phyloP scores from a whole-genome alignment of 148 eudicot species.

The Rhododendron vialii region DNA sequence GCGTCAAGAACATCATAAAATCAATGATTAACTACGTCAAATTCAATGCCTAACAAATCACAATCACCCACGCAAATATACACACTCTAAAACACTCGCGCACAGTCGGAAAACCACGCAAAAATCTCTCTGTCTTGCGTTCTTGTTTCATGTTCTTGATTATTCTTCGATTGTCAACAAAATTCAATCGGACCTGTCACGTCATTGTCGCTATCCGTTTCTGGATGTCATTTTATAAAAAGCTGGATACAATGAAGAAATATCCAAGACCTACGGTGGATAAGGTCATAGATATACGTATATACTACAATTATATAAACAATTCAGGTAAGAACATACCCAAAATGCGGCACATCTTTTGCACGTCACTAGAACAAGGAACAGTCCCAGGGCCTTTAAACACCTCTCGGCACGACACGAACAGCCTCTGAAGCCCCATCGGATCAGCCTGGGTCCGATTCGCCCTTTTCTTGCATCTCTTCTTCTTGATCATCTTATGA shows the following conservation, averaged over 20 bases:
- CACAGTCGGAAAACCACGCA: neutral
- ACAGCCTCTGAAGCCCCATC: constrained; percentile 48
- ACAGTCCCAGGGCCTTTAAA: constrained; percentile 66
- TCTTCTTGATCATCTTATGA: constrained; percentile 40
- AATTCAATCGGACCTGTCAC: neutral
- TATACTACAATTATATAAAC: neutral
- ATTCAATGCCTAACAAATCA: neutral
- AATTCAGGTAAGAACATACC: constrained; percentile 25
- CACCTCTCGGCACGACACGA: constrained; percentile 39
- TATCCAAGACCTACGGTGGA: no score
- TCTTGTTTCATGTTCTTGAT: neutral
- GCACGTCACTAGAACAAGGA: constrained; percentile 54
- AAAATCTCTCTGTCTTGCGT: neutral
- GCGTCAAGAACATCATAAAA: neutral
- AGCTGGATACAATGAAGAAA: no score
- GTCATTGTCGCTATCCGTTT: no score
- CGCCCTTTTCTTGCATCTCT: constrained; percentile 24
- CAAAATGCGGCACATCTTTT: constrained; percentile 44
- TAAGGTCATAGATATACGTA: neutral
- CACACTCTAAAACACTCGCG: neutral
- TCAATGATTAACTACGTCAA: neutral
- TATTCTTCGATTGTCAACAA: neutral
- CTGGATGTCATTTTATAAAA: no score
- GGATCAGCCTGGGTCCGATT: constrained; percentile 14
- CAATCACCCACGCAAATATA: neutral